Conservation (phyloP, 1,284 basidiomycete species). For the Austroboletus novae-zelandiae region DNA sequence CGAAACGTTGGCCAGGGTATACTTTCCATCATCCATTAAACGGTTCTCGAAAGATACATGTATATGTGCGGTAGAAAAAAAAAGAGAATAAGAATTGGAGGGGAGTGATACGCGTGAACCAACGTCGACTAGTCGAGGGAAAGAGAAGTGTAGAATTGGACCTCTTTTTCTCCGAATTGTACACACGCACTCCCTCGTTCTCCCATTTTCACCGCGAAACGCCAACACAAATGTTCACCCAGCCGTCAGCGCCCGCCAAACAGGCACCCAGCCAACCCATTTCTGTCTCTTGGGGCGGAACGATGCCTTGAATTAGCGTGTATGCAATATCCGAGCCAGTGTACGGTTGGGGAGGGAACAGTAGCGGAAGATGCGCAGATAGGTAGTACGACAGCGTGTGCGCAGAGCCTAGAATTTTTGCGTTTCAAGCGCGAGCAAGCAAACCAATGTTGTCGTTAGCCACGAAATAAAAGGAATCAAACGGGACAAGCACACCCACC, state of each 20-base stretch:
- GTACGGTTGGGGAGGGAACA: conserved; percentile 50
- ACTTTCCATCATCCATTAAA: conserved; percentile 8
- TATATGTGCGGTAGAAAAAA: conserved; percentile 7
- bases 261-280: conserved; percentile 92
- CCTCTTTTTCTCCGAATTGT: not conserved
- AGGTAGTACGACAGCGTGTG: conserved; percentile 63
- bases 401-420: conserved; percentile 45
- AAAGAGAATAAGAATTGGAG: not conserved
- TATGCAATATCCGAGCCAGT: conserved; percentile 51
- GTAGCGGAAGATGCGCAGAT: conserved; percentile 58
- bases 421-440: too few relatives aligned
- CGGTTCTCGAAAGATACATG: conserved; percentile 1
- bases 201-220: conserved; percentile 35
- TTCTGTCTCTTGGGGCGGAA: conserved; percentile 82
- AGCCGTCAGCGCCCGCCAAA: conserved; percentile 90
- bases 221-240: conserved; percentile 86
- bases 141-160: not conserved
- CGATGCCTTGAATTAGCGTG: conserved; percentile 85
- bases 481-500: conserved; percentile 38
- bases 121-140: not conserved
- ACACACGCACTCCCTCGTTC: not conserved
- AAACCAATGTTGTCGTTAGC: too few relatives aligned
- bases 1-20: conserved; percentile 6
- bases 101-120: not conserved
- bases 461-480: too few relatives aligned